Evolutionary conservation across 768 basidiomycete genomes (phyloP).

Genomic region (Termitomyces sp.): DNA sequence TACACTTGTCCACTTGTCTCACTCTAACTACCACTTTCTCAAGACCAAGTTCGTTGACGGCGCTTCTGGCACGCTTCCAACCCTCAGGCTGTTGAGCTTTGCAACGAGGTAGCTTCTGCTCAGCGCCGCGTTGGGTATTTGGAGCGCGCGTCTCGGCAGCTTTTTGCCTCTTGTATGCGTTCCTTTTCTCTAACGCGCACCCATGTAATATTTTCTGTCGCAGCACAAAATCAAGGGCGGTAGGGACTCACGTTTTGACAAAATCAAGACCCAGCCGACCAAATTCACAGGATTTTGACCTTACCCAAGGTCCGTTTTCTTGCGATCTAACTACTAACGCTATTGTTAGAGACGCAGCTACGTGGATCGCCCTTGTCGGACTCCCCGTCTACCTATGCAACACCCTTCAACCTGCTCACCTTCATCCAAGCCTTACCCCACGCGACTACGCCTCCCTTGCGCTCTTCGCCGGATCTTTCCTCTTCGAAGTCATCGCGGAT

Average conservation of each 20-base stretch:
- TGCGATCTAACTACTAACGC: too few species aligned
- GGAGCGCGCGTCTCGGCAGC: background rate
- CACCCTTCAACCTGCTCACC: background rate
- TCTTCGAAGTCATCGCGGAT: conserved; percentile 56
- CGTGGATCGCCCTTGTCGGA: background rate
- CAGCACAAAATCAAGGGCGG: background rate
- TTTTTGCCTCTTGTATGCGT: background rate
- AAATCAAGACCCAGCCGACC: background rate
- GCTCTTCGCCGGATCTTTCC: background rate
- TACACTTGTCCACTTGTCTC: conserved; percentile 50
- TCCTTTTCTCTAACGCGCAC: background rate
- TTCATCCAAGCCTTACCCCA: background rate
- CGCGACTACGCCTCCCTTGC: background rate
- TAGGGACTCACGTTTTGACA: background rate
- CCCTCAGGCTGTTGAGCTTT: background rate
- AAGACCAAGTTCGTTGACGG: conserved; percentile 45
- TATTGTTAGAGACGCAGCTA: background rate
- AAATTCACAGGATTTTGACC: background rate
- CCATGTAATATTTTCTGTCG: background rate
- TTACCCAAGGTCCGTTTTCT: background rate
- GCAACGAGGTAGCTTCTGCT: background rate
- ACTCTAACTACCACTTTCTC: conserved; percentile 57
- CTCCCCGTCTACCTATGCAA: background rate
- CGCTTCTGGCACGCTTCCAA: background rate
- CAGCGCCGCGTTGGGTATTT: background rate